Base-by-base conservation (phyloP, 2,329 filamentous ascomycete species). In the Teratosphaeria viscida region DNA sequence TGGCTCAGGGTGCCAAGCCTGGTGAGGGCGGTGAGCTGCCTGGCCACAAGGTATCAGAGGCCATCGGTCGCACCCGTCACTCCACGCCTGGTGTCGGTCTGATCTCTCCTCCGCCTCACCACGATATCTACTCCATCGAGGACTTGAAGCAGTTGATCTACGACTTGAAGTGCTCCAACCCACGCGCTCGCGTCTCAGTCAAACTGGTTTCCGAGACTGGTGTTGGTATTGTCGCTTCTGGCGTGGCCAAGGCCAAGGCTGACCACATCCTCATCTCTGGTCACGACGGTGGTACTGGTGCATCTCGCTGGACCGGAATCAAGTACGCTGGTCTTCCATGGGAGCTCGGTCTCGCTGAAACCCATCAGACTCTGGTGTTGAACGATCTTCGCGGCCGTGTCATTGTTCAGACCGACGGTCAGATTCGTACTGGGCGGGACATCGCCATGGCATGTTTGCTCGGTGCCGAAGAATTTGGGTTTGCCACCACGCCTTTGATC, bases 81-180 rank as follows among this genome's bases (percentile, higher is more conserved):
- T 97, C 92, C 10, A 97, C 92, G 5, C 91, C 92, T 65, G 92
- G 92, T 76, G 92, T 97, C 68, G 92, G 92, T 76, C 83, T 97
- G 54, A 97, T 97, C 73, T 96, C 91, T 26, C 92, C 92, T 52
- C 92, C 92, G 66, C 92, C 92, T 52, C 92, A 97, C 74, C 92
- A 97, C 81, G 92, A 97, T 72, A 96, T 97, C 67, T 97, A 97
- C 82, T 95, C 90, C 57, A 97, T 97, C 66, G 92, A 97, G 76
- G 92, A 97, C 81, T 76, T 97, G 61, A 97, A 97, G 80, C 92
- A 97, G 75, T 80, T 97, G 68, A 96, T 97, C 68, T 97, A 97
- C 76, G 92, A 97, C 76, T 80, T 96, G 59, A 97, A 97, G 79
- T 96, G 92, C 78, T 90, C 92, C 27, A 96, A 94, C 76, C 92